phyloP scores from a whole-genome alignment of 768 basidiomycete genomes.

The Lentinula raphanica region DNA sequence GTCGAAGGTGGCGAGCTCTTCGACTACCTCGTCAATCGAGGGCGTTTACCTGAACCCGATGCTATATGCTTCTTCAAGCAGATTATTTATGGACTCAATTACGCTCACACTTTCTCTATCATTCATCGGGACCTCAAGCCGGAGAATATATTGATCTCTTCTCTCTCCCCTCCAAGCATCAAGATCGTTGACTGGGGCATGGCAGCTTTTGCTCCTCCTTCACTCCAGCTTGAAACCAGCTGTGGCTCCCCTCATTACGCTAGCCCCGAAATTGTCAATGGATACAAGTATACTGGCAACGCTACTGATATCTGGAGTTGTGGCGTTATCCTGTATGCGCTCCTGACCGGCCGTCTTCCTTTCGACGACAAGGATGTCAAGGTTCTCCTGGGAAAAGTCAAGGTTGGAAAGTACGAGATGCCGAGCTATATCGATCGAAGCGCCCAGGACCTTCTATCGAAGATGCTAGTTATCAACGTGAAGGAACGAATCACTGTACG shows the following conservation, averaged over 20 bases:
- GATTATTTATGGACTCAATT: conserved; percentile 91
- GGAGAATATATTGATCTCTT: conserved; percentile 91
- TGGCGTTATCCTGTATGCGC: conserved; percentile 87
- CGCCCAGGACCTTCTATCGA: conserved; percentile 75
- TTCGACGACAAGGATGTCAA: conserved; percentile 90
- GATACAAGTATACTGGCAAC: conserved; percentile 81
- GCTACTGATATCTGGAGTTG: conserved; percentile 97
- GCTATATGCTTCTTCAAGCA: conserved; percentile 93
- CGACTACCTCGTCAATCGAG: conserved; percentile 89
- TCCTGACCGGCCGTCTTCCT: conserved; percentile 85
- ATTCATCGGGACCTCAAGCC: conserved; percentile 98
- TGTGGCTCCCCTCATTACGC: conserved; percentile 98
- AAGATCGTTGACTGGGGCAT: conserved; percentile 99
- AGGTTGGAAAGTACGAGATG: conserved; percentile 78
- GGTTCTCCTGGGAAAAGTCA: conserved; percentile 78
- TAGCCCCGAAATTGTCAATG: conserved; percentile 93
- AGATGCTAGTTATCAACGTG: conserved; percentile 89
- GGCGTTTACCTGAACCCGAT: conserved; percentile 72
- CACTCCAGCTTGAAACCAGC: conserved; percentile 84
- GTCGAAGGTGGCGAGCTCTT: conserved; percentile 96
- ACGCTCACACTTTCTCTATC: conserved; percentile 96
- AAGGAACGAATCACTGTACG: conserved; percentile 73
- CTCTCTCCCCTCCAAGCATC: conserved; percentile 72
- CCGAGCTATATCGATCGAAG: conserved; percentile 76
- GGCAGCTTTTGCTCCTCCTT: conserved; percentile 90